Evolutionary conservation across 495 filamentous ascomycete genomes (phyloP).

Genomic region (Podospora appendiculata): DNA sequence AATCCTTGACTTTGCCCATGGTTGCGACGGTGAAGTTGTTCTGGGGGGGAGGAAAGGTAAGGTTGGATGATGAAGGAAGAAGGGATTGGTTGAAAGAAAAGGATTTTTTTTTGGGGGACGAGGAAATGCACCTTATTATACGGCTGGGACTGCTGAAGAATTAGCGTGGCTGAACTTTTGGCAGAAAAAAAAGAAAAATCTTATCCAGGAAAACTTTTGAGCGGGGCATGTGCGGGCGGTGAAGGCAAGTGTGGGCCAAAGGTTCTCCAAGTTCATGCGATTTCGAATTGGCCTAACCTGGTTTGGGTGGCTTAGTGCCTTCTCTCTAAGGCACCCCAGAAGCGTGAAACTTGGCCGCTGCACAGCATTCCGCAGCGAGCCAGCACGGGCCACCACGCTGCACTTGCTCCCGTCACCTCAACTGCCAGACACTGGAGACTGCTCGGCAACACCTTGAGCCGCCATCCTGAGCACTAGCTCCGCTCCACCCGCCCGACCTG

Average conservation of each 20-base stretch:
- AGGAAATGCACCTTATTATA: slow-evolving; percentile 11
- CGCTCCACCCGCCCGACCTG: too few relatives aligned
- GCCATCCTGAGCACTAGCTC: too few relatives aligned
- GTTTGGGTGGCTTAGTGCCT: background rate
- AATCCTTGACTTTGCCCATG: slow-evolving; percentile 51
- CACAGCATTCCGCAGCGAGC: background rate
- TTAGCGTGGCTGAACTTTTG: slow-evolving; percentile 11
- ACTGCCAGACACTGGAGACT: background rate
- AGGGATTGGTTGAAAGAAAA: slow-evolving; percentile 2
- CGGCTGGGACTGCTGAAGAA: slow-evolving; percentile 10
- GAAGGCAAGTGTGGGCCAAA: background rate
- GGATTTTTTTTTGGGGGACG: slow-evolving; percentile 3
- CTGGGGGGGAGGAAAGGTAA: slow-evolving; percentile 10
- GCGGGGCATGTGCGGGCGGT: background rate
- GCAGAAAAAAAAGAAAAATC: slow-evolving; percentile 1
- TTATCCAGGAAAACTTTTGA: slow-evolving; percentile 2
- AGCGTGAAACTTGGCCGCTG: background rate
- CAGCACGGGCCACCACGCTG: background rate
- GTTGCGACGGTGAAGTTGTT: slow-evolving; percentile 8
- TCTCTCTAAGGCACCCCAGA: background rate
- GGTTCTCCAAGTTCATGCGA: background rate
- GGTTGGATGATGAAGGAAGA: slow-evolving; percentile 10
- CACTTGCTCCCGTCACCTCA: background rate
- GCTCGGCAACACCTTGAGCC: background rate
- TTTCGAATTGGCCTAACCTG: background rate